Conservation (phyloP, 441 rosid species). For the Gossypium lobatum region DNA sequence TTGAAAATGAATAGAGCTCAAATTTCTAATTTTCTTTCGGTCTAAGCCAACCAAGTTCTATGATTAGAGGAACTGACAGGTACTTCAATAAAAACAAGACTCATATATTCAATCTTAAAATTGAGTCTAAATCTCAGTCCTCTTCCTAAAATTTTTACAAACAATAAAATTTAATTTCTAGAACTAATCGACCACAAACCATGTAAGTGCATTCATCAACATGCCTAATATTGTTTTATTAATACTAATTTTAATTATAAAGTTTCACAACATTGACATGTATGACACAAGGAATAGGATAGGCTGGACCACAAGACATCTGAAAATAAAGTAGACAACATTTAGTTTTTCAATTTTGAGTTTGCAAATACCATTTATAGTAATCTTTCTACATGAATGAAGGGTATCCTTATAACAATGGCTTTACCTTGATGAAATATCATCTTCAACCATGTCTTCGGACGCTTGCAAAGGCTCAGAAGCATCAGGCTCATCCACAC, state of each 20-base stretch:
- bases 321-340: neutral
- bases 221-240: neutral
- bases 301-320: neutral
- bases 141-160: neutral
- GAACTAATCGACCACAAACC: neutral
- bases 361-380: neutral
- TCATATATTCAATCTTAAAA: neutral
- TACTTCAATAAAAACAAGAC: neutral
- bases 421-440: slow-evolving; percentile 75
- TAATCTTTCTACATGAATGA: neutral
- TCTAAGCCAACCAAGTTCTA: neutral
- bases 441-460: slow-evolving; percentile 76
- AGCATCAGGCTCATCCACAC: slow-evolving; percentile 53
- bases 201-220: neutral
- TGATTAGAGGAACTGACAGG: neutral
- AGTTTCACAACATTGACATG: neutral
- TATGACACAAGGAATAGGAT: no score
- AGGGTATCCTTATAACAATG: neutral
- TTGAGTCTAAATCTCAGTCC: neutral
- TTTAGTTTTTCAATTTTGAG: neutral
- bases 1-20: neutral
- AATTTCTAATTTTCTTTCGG: neutral
- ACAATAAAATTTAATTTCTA: neutral
- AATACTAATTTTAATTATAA: neutral
- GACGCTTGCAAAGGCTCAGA: slow-evolving; percentile 51